A percentile compares a stretch with the other conserved stretches of the same genome.
Evolutionary conservation across 176 grass and related monocot species (phyloP).

Genomic region (Themeda triandra): DNA sequence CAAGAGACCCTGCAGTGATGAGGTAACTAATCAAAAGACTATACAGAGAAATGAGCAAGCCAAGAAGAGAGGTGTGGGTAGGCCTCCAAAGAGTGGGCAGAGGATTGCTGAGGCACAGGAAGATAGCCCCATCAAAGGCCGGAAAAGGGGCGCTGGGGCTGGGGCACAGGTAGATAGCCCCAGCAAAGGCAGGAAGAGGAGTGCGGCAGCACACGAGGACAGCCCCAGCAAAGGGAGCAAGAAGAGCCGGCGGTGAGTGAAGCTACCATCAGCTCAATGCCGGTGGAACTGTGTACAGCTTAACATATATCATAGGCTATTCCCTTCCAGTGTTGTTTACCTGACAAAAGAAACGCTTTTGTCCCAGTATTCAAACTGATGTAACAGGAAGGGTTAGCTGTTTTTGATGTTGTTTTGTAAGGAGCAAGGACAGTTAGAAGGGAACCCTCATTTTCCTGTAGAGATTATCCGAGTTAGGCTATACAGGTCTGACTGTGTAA

Average conservation of each 20-base stretch:
- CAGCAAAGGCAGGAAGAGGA: not conserved
- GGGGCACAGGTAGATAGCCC: conserved; percentile 10
- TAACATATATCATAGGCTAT: conserved; percentile 18
- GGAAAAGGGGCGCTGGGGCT: conserved; percentile 4
- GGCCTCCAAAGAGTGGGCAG: conserved; percentile 48
- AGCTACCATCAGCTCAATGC: not conserved
- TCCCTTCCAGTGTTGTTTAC: conserved; percentile 17
- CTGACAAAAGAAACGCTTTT: conserved; percentile 25
- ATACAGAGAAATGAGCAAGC: not conserved
- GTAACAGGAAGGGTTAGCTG: conserved; percentile 25
- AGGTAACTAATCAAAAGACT: not conserved
- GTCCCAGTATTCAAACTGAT: conserved; percentile 21
- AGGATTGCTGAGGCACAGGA: conserved; percentile 27
- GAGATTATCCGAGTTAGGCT: conserved; percentile 19
- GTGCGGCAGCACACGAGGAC: conserved; percentile 21
- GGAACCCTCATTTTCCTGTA: conserved; percentile 15
- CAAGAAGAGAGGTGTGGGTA: conserved; percentile 50
- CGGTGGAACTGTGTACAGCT: conserved; percentile 37
- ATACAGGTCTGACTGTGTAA: conserved; percentile 20
- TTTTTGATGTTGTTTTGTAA: conserved; percentile 18
- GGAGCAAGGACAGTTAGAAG: conserved; percentile 16
- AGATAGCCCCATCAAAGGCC: conserved; percentile 6
- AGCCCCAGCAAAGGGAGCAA: conserved; percentile 33
- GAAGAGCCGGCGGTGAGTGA: conserved; percentile 45
- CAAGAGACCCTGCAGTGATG: conserved; percentile 3